Evolutionary conservation across 805 yeast species (phyloP).

Genomic region (Candida boleticola): DNA sequence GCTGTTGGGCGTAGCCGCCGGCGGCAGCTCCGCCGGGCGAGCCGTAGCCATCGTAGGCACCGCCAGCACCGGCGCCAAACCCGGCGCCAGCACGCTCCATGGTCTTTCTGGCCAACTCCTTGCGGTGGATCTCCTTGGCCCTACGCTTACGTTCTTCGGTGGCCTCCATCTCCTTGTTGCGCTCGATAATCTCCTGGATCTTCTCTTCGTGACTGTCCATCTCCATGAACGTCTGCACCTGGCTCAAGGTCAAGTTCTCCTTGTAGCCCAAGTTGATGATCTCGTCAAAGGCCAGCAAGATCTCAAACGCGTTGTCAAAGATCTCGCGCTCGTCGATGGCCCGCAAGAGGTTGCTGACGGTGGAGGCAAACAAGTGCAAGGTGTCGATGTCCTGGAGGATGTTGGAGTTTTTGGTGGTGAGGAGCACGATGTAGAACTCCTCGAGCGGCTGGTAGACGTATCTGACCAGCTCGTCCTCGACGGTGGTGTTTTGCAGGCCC

Average conservation of each 20-base stretch:
- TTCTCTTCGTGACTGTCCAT: slow-evolving; percentile 99
- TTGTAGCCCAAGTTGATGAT: slow-evolving; percentile 85
- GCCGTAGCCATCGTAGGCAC: slow-evolving; percentile 3
- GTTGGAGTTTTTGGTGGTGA: slow-evolving; percentile 88
- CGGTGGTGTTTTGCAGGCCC: slow-evolving; percentile 84
- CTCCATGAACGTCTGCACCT: slow-evolving; percentile 84
- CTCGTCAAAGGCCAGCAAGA: slow-evolving; percentile 91
- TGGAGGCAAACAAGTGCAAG: slow-evolving; percentile 77
- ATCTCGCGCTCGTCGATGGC: slow-evolving; percentile 79
- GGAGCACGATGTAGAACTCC: slow-evolving; percentile 84
- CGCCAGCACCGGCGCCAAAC: not conserved
- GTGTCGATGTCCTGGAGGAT: slow-evolving; percentile 94
- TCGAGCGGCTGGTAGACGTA: slow-evolving; percentile 96
- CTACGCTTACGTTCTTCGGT: slow-evolving; percentile 94
- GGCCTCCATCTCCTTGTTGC: slow-evolving; percentile 95
- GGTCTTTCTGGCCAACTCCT: slow-evolving; percentile 65
- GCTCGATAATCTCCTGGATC: slow-evolving; percentile 95
- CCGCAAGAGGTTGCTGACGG: slow-evolving; percentile 72
- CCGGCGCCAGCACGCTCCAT: slow-evolving; percentile 37
- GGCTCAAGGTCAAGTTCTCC: slow-evolving; percentile 78
- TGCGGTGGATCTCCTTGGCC: slow-evolving; percentile 85
- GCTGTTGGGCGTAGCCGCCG: slow-evolving; percentile 16
- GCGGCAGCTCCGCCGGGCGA: not conserved
- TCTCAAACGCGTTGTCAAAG: slow-evolving; percentile 80
- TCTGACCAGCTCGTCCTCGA: slow-evolving; percentile 88